Evolutionary conservation across 78 protist species (phyloP).

Genomic region (Monocercomonoides exilis): DNA sequence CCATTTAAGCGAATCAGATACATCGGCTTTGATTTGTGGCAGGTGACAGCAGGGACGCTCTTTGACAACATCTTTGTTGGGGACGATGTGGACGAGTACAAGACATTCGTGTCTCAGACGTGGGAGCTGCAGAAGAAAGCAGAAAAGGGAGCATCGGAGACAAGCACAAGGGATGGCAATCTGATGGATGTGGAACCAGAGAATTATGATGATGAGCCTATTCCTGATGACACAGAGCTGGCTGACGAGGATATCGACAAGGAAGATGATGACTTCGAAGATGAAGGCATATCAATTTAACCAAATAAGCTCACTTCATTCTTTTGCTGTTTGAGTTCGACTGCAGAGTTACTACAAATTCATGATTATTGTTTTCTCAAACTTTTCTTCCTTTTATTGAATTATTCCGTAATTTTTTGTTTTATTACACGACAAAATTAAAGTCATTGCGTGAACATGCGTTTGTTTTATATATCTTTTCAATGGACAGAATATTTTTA

Average conservation of each 20-base stretch:
- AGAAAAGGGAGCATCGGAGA: no score
- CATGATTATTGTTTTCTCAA: no score
- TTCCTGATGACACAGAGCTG: neutral
- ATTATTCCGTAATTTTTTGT: no score
- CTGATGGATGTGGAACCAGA: neutral
- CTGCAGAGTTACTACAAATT: no score
- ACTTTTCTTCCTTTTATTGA: no score
- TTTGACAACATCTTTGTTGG: conserved; percentile 88
- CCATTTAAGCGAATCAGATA: neutral
- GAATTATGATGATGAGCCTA: neutral
- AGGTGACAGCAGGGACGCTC: conserved; percentile 87
- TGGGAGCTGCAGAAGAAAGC: neutral
- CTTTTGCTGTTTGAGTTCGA: no score
- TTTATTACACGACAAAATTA: no score
- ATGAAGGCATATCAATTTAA: neutral
- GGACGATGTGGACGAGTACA: conserved; percentile 63
- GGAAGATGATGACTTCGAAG: neutral
- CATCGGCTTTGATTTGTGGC: conserved; percentile 12
- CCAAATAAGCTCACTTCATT: no score
- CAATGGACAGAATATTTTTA: no score
- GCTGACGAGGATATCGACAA: neutral
- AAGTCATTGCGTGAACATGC: no score
- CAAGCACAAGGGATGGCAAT: no score
- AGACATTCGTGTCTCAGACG: neutral
- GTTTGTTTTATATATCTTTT: no score